Conservation (phyloP, 1,139 yeast genomes). For the Pichia sp. region DNA sequence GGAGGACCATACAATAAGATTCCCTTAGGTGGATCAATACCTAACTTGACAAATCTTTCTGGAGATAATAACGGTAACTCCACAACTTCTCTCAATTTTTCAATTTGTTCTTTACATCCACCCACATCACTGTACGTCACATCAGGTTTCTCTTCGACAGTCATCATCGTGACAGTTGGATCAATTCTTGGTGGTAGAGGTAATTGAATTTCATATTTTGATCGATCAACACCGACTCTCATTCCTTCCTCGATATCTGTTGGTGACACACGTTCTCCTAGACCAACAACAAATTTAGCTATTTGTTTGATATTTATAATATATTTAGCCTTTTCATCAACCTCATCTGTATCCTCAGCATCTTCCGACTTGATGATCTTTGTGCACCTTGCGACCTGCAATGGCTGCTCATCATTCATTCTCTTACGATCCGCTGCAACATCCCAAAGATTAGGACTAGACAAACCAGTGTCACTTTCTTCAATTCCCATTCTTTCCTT, state of each 20-base stretch:
- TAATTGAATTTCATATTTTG: constrained; percentile 91
- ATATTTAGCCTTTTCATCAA: constrained; percentile 81
- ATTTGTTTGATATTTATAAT: constrained; percentile 96
- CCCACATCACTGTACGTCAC: constrained; percentile 91
- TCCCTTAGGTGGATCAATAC: constrained; percentile 98
- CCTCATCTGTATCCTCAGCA: constrained; percentile 34
- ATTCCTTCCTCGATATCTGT: constrained; percentile 99
- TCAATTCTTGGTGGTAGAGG: constrained; percentile 97
- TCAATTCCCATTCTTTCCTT: constrained; percentile 92
- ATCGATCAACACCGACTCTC: constrained; percentile 98
- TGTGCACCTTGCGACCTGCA: constrained; percentile 98
- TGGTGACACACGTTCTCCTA: constrained; percentile 95
- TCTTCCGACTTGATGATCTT: constrained; percentile 71
- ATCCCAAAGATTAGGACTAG: constrained; percentile 97
- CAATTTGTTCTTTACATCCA: constrained; percentile 97
- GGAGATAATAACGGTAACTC: constrained; percentile 93
- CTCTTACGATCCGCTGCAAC: constrained; percentile 93
- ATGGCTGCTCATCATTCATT: constrained; percentile 88
- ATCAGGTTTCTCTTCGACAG: constrained; percentile 97
- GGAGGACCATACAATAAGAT: constrained; percentile 95
- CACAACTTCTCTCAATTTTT: constrained; percentile 93
- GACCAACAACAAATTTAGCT: constrained; percentile 94
- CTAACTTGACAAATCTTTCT: constrained; percentile 91
- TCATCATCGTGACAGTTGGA: constrained; percentile 99
- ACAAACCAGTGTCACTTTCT: constrained; percentile 93